These are phyloP conservation scores for Ganoderma meredithae DNA, from an alignment of 1,284 basidiomycete genomes.

Conservation along the genomic window DNA sequence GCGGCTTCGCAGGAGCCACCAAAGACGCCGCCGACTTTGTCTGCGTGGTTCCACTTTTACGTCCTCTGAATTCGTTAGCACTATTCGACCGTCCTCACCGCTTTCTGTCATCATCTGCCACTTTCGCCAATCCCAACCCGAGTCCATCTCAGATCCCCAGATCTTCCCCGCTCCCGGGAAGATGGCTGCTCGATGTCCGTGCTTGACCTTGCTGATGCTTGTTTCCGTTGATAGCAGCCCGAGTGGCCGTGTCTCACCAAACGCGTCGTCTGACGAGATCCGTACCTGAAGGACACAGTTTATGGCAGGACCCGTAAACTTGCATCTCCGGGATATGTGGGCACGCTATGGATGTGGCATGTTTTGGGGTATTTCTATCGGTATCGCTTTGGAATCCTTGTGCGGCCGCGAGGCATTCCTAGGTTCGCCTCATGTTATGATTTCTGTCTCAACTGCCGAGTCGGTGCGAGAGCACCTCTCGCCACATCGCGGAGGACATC, in stretches of 20 bases:
- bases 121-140: background rate
- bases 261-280: background rate
- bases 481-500: conserved; percentile 23
- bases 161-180: conserved; percentile 1
- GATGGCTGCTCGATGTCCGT: background rate
- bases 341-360: background rate
- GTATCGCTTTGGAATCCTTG: conserved; percentile 1
- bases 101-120: conserved; percentile 8
- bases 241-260: conserved; percentile 2
- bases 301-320: background rate
- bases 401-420: conserved; percentile 5
- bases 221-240: background rate
- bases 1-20: background rate
- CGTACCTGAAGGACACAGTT: background rate
- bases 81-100: background rate
- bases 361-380: conserved; percentile 1
- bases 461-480: conserved; percentile 12
- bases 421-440: conserved; percentile 25
- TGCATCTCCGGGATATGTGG: conserved; percentile 9
- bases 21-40: background rate
- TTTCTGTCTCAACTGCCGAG: conserved; percentile 10
- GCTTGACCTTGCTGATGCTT: background rate
- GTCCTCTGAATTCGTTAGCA: background rate
- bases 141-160: conserved; percentile 7
- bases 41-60: background rate